A percentile compares a stretch with the other conserved stretches of the same genome.
Evolutionary conservation across 208 protist genomes (phyloP).

Genomic region (Naegleria gruberi): DNA sequence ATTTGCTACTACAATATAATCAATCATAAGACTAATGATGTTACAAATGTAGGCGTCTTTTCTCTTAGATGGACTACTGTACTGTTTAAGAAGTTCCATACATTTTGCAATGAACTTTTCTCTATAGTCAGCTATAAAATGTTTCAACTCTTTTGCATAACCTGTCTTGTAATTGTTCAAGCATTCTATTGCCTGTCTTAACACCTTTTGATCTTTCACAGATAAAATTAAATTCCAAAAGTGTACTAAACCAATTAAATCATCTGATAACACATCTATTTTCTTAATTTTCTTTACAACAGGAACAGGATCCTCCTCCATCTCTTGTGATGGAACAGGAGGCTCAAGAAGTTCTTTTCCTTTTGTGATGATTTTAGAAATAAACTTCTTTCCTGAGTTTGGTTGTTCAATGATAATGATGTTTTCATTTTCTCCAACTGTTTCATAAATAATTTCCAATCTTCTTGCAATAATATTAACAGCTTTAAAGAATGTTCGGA

Average conservation of each 20-base stretch:
- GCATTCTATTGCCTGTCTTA: background rate
- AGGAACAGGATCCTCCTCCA: background rate
- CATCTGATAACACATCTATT: background rate
- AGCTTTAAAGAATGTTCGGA: background rate
- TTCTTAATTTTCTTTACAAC: background rate
- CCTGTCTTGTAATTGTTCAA: background rate
- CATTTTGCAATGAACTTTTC: background rate
- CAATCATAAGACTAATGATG: background rate
- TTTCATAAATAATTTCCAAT: background rate
- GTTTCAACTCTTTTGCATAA: background rate
- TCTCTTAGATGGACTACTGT: background rate
- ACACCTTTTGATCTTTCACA: background rate
- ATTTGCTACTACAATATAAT: background rate
- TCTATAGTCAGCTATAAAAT: background rate
- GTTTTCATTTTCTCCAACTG: background rate
- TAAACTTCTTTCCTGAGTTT: background rate
- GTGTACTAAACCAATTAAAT: background rate
- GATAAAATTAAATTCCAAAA: slow-evolving; percentile 7
- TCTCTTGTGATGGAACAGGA: background rate
- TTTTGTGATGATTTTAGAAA: background rate
- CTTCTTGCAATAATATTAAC: background rate
- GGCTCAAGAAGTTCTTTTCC: background rate
- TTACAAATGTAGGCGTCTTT: background rate
- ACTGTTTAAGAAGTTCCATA: background rate
- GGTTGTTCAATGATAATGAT: background rate